Conservation (phyloP, 2,329 filamentous ascomycete species). For the Juglanconis juglandina region DNA sequence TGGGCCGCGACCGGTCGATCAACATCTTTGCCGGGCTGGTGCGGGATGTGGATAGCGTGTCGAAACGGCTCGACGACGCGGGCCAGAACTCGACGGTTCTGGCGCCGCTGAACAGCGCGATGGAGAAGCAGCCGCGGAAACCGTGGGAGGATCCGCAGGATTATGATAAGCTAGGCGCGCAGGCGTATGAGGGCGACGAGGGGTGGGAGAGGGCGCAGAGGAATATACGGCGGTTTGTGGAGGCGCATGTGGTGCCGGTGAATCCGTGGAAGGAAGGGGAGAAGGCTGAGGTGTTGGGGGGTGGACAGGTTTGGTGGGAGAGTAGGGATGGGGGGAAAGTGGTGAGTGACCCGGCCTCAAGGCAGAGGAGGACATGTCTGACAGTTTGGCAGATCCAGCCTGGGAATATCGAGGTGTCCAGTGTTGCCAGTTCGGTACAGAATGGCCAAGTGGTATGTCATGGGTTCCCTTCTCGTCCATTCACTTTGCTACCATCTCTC, state of each 20-base stretch:
- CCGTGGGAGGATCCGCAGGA: constrained; percentile 80
- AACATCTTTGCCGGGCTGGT: constrained; percentile 82
- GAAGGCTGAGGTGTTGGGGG: constrained; percentile 65
- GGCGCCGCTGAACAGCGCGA: constrained; percentile 78
- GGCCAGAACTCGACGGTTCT: constrained; percentile 75
- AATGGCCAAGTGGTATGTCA: constrained; percentile 75
- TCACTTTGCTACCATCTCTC: not conserved
- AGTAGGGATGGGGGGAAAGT: constrained; percentile 62
- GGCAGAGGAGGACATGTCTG: not conserved
- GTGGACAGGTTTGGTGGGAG: constrained; percentile 75
- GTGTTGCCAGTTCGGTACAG: constrained; percentile 68
- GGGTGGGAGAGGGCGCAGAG: constrained; percentile 72
- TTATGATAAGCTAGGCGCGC: constrained; percentile 61
- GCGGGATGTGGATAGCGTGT: constrained; percentile 68
- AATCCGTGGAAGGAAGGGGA: constrained; percentile 71
- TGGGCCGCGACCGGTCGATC: constrained; percentile 73
- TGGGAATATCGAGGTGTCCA: constrained; percentile 72
- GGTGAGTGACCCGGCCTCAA: constrained; percentile 42
- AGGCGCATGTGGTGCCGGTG: constrained; percentile 73
- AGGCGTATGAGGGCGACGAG: constrained; percentile 71
- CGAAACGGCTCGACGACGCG: constrained; percentile 64
- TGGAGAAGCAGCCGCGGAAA: constrained; percentile 76
- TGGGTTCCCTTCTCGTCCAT: not conserved
- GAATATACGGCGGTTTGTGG: constrained; percentile 78
- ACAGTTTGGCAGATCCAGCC: constrained; percentile 64